A percentile compares a stretch with the other conserved stretches of the same genome.
Conservation (phyloP, 441 rosid species). For the Populus tomentosa region DNA sequence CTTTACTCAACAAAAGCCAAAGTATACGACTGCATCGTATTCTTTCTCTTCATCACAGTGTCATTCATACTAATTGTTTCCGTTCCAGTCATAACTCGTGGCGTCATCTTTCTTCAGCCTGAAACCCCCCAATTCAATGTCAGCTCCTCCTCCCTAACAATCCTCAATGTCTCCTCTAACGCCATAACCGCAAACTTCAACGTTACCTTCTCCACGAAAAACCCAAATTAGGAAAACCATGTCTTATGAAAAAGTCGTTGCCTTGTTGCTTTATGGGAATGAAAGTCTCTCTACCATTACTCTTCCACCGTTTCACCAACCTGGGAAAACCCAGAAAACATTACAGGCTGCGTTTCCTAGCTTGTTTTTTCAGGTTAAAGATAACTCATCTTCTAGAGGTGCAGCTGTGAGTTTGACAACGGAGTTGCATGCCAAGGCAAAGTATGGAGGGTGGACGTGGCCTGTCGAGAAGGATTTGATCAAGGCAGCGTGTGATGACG, state of each 20-base stretch:
- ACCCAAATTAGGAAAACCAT: not conserved
- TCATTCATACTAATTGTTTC: not conserved
- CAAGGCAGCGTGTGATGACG: not conserved
- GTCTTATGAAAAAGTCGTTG: not conserved
- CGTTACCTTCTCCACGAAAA: not conserved
- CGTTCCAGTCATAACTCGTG: not conserved
- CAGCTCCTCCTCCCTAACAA: conserved; percentile 2
- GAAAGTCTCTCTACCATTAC: not conserved
- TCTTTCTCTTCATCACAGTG: not conserved
- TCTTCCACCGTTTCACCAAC: not conserved
- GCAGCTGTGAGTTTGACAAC: not conserved
- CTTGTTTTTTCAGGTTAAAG: not conserved
- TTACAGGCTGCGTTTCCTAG: not conserved
- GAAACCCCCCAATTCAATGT: not conserved
- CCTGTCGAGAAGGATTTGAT: conserved; percentile 4
- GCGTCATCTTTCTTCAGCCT: conserved; percentile 9
- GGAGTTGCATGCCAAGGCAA: conserved; percentile 3
- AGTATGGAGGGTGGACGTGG: conserved; percentile 21
- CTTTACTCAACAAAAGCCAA: not conserved
- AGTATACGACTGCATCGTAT: conserved; percentile 5
- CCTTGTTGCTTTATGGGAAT: not conserved
- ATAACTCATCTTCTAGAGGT: not conserved
- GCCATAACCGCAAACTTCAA: not conserved
- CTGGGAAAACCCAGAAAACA: not conserved
- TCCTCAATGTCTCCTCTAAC: not conserved